Evolutionary conservation across 129 eudicot species (phyloP).

Genomic region (Smallanthus sonchifolius): DNA sequence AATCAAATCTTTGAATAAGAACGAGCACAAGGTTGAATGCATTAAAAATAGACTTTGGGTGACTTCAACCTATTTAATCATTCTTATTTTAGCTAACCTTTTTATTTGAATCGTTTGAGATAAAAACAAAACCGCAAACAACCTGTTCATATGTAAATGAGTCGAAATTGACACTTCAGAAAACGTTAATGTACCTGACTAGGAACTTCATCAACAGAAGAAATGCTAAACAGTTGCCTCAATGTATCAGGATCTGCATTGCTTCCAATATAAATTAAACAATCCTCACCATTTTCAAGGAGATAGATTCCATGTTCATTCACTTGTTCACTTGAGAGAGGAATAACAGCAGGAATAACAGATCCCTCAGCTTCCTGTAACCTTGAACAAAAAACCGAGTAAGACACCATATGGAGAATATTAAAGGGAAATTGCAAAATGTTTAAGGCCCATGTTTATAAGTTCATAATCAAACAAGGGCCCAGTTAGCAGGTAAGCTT

Average conservation of each 20-base stretch:
- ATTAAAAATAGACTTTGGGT: not conserved
- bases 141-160: not conserved
- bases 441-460: not conserved
- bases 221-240: slow-evolving; percentile 60
- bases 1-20: not conserved
- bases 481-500: not conserved
- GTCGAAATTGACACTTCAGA: not conserved
- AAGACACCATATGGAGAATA: not conserved
- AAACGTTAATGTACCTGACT: not conserved
- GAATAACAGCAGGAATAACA: slow-evolving; percentile 54
- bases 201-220: slow-evolving; percentile 55
- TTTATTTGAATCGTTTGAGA: not conserved
- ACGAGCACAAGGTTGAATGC: not conserved
- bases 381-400: slow-evolving; percentile 5
- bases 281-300: slow-evolving; percentile 91
- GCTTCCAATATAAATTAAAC: slow-evolving; percentile 69
- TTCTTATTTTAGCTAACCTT: not conserved
- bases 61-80: not conserved
- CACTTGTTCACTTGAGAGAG: slow-evolving; percentile 84
- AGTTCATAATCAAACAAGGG: not conserved
- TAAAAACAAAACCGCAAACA: not conserved
- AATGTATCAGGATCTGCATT: slow-evolving; percentile 49
- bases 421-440: not conserved
- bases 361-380: slow-evolving; percentile 65
- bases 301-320: slow-evolving; percentile 86